phyloP scores from a whole-genome alignment of 2,329 filamentous ascomycete species.

The Aureobasidium vineae region DNA sequence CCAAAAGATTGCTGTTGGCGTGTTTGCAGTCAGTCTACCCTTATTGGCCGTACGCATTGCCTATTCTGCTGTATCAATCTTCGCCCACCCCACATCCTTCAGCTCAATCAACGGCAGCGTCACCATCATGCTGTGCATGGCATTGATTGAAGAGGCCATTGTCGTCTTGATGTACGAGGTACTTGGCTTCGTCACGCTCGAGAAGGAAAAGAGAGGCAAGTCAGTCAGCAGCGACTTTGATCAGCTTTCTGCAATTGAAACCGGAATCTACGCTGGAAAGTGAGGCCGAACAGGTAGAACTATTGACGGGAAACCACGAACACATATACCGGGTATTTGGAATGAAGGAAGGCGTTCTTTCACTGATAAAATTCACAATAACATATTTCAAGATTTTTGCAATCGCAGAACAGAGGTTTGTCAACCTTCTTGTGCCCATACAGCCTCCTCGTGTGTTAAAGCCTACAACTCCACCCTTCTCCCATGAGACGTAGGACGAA shows the following conservation, averaged over 20 bases:
- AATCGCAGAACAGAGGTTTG: too few relatives aligned
- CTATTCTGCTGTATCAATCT: slow-evolving; percentile 34
- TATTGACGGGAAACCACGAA: neutral
- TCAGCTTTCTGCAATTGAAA: neutral
- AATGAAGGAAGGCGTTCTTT: neutral
- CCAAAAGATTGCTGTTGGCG: slow-evolving; percentile 30
- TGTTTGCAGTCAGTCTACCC: slow-evolving; percentile 33
- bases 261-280: neutral
- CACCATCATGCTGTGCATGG: slow-evolving; percentile 22
- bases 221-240: slow-evolving; percentile 4
- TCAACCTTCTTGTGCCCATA: too few relatives aligned
- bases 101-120: slow-evolving; percentile 16
- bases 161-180: slow-evolving; percentile 15
- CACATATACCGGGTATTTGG: neutral
- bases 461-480: too few relatives aligned
- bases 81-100: slow-evolving; percentile 28
- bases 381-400: too few relatives aligned
- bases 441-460: too few relatives aligned
- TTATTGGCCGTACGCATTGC: slow-evolving; percentile 40
- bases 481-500: too few relatives aligned
- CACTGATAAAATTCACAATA: too few relatives aligned
- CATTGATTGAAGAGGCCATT: slow-evolving; percentile 15
- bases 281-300: neutral
- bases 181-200: slow-evolving; percentile 18
- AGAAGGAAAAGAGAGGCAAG: neutral